Conservation (phyloP, 495 filamentous ascomycete species). For the Endocarpon pusillum region DNA sequence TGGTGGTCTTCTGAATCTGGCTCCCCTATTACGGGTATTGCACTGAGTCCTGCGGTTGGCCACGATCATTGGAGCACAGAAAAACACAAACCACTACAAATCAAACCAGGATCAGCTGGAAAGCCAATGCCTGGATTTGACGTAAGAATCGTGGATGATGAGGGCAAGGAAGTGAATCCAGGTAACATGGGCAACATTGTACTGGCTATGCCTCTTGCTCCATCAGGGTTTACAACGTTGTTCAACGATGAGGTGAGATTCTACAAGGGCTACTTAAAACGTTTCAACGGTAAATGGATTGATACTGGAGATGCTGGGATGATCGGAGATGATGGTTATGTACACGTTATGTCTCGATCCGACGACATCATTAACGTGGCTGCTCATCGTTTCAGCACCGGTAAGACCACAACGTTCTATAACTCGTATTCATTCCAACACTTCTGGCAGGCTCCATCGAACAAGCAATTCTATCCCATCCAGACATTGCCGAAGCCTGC, state of each 20-base stretch:
- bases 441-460: conserved; percentile 52
- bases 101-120: conserved; percentile 75
- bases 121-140: conserved; percentile 86
- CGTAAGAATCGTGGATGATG: conserved; percentile 65
- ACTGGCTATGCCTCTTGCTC: conserved; percentile 61
- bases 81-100: conserved; percentile 22
- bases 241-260: conserved; percentile 75
- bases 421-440: not conserved
- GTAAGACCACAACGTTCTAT: conserved; percentile 22
- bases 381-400: conserved; percentile 80
- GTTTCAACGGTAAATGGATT: conserved; percentile 65
- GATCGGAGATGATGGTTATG: conserved; percentile 65
- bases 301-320: conserved; percentile 86
- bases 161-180: conserved; percentile 44
- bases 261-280: conserved; percentile 61
- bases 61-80: conserved; percentile 6
- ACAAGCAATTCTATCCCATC: conserved; percentile 72
- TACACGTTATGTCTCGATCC: conserved; percentile 69
- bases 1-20: conserved; percentile 96
- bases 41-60: conserved; percentile 30
- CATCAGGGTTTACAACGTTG: conserved; percentile 68
- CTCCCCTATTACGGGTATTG: conserved; percentile 71
- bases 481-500: conserved; percentile 59
- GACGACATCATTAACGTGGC: conserved; percentile 96
- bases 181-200: conserved; percentile 88